phyloP scores from a whole-genome alignment of 2,329 filamentous ascomycete species.

The Fusarium anthophilum region DNA sequence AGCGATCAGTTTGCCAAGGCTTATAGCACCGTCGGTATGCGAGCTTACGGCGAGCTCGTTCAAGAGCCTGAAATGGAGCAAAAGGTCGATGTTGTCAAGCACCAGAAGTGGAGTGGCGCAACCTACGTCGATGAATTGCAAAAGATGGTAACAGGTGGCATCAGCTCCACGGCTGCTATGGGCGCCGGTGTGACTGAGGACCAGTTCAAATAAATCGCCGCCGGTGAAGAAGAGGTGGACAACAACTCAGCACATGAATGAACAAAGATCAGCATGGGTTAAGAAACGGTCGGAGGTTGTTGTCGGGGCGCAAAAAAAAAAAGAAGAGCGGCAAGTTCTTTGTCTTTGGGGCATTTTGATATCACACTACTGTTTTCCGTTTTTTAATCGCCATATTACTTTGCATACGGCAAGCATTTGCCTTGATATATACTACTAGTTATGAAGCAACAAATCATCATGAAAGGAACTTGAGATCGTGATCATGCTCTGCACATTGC shows the following conservation, averaged over 20 bases:
- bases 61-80: constrained; percentile 97
- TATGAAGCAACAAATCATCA: constrained; percentile 8
- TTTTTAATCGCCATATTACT: constrained; percentile 7
- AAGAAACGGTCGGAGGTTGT: not conserved
- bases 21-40: constrained; percentile 86
- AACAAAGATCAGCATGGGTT: not conserved
- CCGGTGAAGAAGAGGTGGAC: not conserved
- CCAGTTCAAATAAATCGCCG: constrained; percentile 70
- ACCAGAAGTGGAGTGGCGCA: constrained; percentile 98
- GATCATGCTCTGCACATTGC: not conserved
- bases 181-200: constrained; percentile 98
- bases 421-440: constrained; percentile 4
- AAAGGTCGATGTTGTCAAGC: constrained; percentile 93
- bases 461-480: not conserved
- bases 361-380: constrained; percentile 26
- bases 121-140: constrained; percentile 94
- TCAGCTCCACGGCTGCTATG: constrained; percentile 94
- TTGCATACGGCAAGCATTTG: not conserved
- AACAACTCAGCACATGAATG: not conserved
- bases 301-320: constrained; percentile 15
- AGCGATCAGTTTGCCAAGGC: constrained; percentile 87
- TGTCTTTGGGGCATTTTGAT: constrained; percentile 28
- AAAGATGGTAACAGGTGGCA: constrained; percentile 96
- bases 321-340: not conserved
- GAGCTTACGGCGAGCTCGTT: constrained; percentile 95